Conservation (phyloP, 352 stramenopile genomes). For the Phytopythium montanum region DNA sequence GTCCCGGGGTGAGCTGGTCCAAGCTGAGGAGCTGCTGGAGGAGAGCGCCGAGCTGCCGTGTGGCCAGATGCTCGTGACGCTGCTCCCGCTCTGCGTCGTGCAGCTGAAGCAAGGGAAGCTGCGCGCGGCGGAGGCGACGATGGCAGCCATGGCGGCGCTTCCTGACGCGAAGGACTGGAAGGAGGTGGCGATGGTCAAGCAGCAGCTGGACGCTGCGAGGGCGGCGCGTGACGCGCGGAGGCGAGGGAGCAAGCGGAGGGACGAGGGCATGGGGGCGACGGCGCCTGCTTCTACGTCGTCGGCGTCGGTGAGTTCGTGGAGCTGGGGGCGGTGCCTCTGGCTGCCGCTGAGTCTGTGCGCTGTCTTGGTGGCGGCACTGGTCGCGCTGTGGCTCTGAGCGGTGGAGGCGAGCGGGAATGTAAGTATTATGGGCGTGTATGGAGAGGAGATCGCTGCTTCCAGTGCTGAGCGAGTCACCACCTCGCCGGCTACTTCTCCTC, state of each 20-base stretch:
- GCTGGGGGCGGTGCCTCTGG: slow-evolving; percentile 6
- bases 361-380: slow-evolving; percentile 7
- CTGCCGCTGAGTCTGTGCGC: slow-evolving; percentile 5
- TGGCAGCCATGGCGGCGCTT: slow-evolving; percentile 42
- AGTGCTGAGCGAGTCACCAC: too few species aligned
- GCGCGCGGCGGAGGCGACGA: slow-evolving; percentile 22
- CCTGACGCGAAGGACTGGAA: slow-evolving; percentile 20
- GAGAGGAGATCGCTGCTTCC: neutral
- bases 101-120: slow-evolving; percentile 41
- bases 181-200: slow-evolving; percentile 39
- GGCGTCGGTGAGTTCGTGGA: neutral
- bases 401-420: neutral
- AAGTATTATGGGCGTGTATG: neutral
- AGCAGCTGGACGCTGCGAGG: slow-evolving; percentile 23
- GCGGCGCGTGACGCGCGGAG: slow-evolving; percentile 1
- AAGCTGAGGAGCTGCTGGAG: slow-evolving; percentile 29
- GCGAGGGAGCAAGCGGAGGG: neutral
- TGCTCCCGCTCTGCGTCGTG: slow-evolving; percentile 56
- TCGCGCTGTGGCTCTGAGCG: slow-evolving; percentile 7
- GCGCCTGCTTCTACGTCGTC: neutral
- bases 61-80: slow-evolving; percentile 28
- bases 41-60: slow-evolving; percentile 25
- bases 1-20: slow-evolving; percentile 17
- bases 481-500: slow-evolving; percentile 4
- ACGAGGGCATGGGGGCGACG: neutral